Base-by-base conservation (phyloP, 2,329 filamentous ascomycete genomes). In the Aspergillus sp. region DNA sequence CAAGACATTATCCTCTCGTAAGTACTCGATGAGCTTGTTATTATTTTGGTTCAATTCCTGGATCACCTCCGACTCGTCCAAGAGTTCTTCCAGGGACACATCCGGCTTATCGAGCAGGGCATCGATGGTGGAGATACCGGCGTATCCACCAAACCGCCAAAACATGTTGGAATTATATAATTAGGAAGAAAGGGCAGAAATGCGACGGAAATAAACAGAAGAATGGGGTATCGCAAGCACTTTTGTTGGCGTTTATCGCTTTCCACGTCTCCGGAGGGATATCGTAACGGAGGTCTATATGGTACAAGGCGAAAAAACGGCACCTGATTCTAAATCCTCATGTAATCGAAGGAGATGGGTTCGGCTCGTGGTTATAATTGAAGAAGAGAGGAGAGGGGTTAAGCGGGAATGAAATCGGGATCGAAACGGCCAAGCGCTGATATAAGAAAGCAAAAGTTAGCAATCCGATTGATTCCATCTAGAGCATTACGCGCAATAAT, bases 11-110 rank as follows among this genome's bases (percentile, higher is more conserved):
- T 94, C 88, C 63, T 95, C 88, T 61, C 93, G 85, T 52, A 98
- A 77, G 66, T 91, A 97, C 73, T 97, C 90, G 69, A 97, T 90
- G 53, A 98, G 84, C 75, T 96, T 96, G 49, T 89, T 86, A 74
- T 98, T 97, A 74, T 96, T 90, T 70, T 95, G 88, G 75, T 97
- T 98, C 54, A 98, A 81, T 78, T 98, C 93, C 70, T 96, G 90
- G 60, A 97, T 93, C 61, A 97, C 75, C 67, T 98, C 93, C 64
- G 87, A 86, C 77, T 98, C 93, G 69, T 97, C 90, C 54, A 98
- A 83, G 51, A 98, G 79, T 67, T 97, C 91, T 72, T 98, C 93
- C 57, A 97, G 85, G 45, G 88, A 90, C 67, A 96, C 90, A 72
- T 95, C 88, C 60, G 82, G 84, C 72, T 95, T 95, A 68, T 98